Base-by-base conservation (phyloP, 768 basidiomycete species). In the Rhizopogon vinicolor region DNA sequence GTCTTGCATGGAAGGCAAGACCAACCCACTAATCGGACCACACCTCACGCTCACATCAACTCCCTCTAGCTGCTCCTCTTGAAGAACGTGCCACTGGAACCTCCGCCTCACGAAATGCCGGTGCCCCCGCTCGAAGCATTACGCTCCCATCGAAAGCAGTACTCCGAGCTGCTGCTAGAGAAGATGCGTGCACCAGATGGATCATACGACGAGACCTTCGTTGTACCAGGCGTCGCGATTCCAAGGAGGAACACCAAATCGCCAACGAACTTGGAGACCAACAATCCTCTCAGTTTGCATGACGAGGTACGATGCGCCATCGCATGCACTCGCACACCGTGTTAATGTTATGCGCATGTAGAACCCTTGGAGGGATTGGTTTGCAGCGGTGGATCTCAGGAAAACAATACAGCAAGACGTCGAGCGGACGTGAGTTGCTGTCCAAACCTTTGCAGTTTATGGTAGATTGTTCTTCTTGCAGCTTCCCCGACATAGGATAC, bases 281-380 rank as follows among this genome's bases (percentile, higher is more conserved):
- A 91, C 67, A 93, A 93, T 68, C 92, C 91, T 9, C 73, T 93
- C 41, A 91, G 89, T 67, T 72, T 91, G 57, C 84, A 93, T 62
- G 79, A 85, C 54, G 84, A 91, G 77, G 87, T 88, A 53, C 45
- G 73, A 39, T 14, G 9, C 19, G 6, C 19, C n/a, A 37, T 49
- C 39, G 48, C 19, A 28, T 9, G 8, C 10, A 22, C 8, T 49
- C 35, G 6, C 16, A 0, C 35, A 18, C 39, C 35, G 8, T 37
- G 5, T 37, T 49, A 10, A 37, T 49, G 3, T 5, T 37, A 7
- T 12, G 8, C 25, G 25, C 14, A 10, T 25, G 19, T 37, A 95
- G 86, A 97, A 95, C 71, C 95, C 95, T 9, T 99, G 97, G 97
- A 89, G 85, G 62, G 82, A 85, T 45, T 98, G 93, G 92, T 99